phyloP scores from a whole-genome alignment of 371 early-diverging fungal genomes.

The Parasitella parasitica region DNA sequence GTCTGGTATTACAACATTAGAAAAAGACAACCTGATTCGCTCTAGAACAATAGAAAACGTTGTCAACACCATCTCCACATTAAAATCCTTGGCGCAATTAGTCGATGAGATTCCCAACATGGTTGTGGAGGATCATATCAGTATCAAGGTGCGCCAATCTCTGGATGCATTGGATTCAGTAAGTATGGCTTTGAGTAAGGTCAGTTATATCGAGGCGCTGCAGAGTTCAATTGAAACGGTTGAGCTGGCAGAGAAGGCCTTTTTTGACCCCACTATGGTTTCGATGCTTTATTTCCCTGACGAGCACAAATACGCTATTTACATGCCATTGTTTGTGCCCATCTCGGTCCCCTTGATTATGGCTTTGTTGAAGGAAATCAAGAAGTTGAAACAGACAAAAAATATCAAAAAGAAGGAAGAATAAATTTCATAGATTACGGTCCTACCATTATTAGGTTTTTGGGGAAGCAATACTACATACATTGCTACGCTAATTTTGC shows the following conservation, averaged over 20 bases:
- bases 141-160: conserved; percentile 41
- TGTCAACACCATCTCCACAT: conserved; percentile 68
- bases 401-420: not conserved
- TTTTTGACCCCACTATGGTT: conserved; percentile 97
- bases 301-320: conserved; percentile 96
- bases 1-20: conserved; percentile 59
- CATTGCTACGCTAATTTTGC: no score
- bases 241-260: conserved; percentile 79
- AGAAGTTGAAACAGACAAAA: conserved; percentile 26
- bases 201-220: conserved; percentile 48
- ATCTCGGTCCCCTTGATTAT: conserved; percentile 74
- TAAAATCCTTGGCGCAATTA: conserved; percentile 78
- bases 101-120: conserved; percentile 83
- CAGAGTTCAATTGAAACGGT: conserved; percentile 63
- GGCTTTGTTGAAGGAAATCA: conserved; percentile 55
- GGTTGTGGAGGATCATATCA: conserved; percentile 88
- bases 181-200: conserved; percentile 22
- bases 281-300: conserved; percentile 95
- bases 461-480: no score
- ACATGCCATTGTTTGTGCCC: conserved; percentile 96
- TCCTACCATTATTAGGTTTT: no score
- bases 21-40: conserved; percentile 73
- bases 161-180: conserved; percentile 29
- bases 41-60: conserved; percentile 68
- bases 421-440: no score